phyloP scores from a whole-genome alignment of 805 yeast genomes.

The Lachancea fermentati region DNA sequence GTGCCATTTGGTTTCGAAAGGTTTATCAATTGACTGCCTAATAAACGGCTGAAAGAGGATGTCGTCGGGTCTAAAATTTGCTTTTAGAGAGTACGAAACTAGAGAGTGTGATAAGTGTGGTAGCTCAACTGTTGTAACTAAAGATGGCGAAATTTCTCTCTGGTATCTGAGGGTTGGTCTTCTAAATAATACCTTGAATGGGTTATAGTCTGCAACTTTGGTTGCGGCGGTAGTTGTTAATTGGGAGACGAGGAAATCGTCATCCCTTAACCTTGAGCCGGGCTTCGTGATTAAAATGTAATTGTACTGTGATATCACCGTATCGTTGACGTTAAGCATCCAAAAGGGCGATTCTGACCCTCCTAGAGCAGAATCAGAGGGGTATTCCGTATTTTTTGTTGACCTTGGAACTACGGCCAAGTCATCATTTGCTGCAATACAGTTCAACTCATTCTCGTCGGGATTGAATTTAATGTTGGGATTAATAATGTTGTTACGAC shows the following conservation, averaged over 20 bases:
- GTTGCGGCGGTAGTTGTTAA: slow-evolving; percentile 5
- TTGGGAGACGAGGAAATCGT: slow-evolving; percentile 22
- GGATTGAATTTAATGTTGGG: slow-evolving; percentile 1
- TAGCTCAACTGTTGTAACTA: slow-evolving; percentile 18
- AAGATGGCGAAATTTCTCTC: not conserved
- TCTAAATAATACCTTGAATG: slow-evolving; percentile 14
- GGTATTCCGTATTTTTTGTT: slow-evolving; percentile 25
- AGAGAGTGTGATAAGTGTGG: slow-evolving; percentile 29
- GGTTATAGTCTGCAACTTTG: slow-evolving; percentile 3
- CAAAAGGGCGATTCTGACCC: slow-evolving; percentile 45
- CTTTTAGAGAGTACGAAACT: slow-evolving; percentile 18
- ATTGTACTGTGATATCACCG: slow-evolving; percentile 40
- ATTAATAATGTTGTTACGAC: slow-evolving; percentile 7
- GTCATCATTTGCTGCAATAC: slow-evolving; percentile 41
- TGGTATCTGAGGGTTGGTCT: slow-evolving; percentile 1
- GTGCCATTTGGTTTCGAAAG: slow-evolving; percentile 78
- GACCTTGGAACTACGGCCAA: slow-evolving; percentile 49
- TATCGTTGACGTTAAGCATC: slow-evolving; percentile 39
- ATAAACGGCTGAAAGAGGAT: slow-evolving; percentile 53
- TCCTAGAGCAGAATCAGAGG: slow-evolving; percentile 53
- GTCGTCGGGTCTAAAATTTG: slow-evolving; percentile 9
- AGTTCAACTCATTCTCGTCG: slow-evolving; percentile 33
- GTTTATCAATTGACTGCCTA: slow-evolving; percentile 59
- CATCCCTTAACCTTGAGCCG: slow-evolving; percentile 5
- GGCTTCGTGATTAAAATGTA: slow-evolving; percentile 44